Percentiles rank a stretch among this genome's conserved stretches.
phyloP scores from a whole-genome alignment of 345 rosid genomes.

The Litchi chinensis region DNA sequence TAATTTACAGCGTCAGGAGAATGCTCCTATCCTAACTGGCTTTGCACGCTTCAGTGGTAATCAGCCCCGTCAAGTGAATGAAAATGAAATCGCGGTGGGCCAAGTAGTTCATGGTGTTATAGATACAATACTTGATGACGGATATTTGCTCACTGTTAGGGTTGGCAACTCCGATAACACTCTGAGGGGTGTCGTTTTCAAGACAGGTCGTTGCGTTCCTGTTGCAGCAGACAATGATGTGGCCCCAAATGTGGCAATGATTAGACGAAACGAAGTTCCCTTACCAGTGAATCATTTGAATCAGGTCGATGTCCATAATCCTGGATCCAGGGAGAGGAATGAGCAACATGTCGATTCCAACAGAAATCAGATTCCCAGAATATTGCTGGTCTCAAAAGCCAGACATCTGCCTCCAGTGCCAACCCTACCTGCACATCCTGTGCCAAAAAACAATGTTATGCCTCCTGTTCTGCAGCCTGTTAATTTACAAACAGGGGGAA shows the following conservation, averaged over 20 bases:
- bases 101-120: slow-evolving; percentile 67
- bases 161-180: slow-evolving; percentile 55
- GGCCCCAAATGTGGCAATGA: slow-evolving; percentile 72
- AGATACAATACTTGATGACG: slow-evolving; percentile 72
- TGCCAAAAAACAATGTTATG: slow-evolving; percentile 42
- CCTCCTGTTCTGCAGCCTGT: slow-evolving; percentile 54
- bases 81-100: slow-evolving; percentile 57
- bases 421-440: slow-evolving; percentile 36
- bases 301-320: slow-evolving; percentile 29
- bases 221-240: slow-evolving; percentile 62
- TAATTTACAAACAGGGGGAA: slow-evolving; percentile 44
- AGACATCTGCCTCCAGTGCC: slow-evolving; percentile 31
- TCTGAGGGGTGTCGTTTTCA: slow-evolving; percentile 81
- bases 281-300: slow-evolving; percentile 41
- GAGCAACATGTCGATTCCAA: slow-evolving; percentile 19
- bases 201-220: slow-evolving; percentile 65
- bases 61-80: slow-evolving; percentile 34
- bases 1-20: slow-evolving; percentile 34
- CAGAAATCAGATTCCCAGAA: slow-evolving; percentile 25
- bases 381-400: slow-evolving; percentile 28
- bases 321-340: slow-evolving; percentile 24
- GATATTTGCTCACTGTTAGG: slow-evolving; percentile 76
- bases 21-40: slow-evolving; percentile 38
- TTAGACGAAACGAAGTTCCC: slow-evolving; percentile 59
- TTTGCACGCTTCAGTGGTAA: slow-evolving; percentile 32